A percentile compares a stretch with the other conserved stretches of the same genome.
Evolutionary conservation across 2,329 filamentous ascomycete genomes (phyloP).

Genomic region (Dothideomycetidae sp.): DNA sequence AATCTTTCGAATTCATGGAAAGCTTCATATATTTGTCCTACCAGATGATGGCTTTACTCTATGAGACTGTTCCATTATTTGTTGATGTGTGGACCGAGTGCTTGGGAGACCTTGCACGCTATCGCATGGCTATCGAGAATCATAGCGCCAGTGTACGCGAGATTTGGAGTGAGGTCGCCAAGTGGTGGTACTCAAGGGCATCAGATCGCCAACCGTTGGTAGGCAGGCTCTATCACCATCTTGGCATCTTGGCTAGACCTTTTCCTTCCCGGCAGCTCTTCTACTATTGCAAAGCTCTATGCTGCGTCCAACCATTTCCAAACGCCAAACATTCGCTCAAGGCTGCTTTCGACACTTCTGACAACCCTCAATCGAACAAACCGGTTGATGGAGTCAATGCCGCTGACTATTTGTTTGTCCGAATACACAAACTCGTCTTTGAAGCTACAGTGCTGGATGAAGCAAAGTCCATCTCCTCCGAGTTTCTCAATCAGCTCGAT

Average conservation of each 20-base stretch:
- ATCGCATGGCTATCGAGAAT: conserved; percentile 85
- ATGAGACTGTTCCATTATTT: conserved; percentile 72
- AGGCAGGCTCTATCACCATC: conserved; percentile 73
- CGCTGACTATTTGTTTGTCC: conserved; percentile 2
- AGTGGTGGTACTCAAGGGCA: conserved; percentile 73
- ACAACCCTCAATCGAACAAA: not conserved
- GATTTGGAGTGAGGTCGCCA: conserved; percentile 65
- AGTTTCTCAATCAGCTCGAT: not conserved
- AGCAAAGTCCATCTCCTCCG: not conserved
- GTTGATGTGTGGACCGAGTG: conserved; percentile 90
- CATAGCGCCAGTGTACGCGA: conserved; percentile 57
- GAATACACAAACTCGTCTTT: conserved; percentile 3
- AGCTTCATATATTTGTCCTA: conserved; percentile 83
- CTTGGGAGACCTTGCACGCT: conserved; percentile 70
- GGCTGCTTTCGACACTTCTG: conserved; percentile 36
- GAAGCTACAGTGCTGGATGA: not conserved
- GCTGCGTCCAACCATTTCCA: conserved; percentile 50
- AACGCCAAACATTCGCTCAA: conserved; percentile 57
- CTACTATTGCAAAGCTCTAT: conserved; percentile 57
- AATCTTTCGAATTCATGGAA: conserved; percentile 75
- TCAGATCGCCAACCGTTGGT: conserved; percentile 61
- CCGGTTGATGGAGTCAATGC: not conserved
- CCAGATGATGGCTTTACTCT: conserved; percentile 73
- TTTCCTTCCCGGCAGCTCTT: conserved; percentile 57
- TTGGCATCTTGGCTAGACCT: conserved; percentile 63